phyloP scores from a whole-genome alignment of 2,329 filamentous ascomycete species.

The Sclerotinia glacialis region DNA sequence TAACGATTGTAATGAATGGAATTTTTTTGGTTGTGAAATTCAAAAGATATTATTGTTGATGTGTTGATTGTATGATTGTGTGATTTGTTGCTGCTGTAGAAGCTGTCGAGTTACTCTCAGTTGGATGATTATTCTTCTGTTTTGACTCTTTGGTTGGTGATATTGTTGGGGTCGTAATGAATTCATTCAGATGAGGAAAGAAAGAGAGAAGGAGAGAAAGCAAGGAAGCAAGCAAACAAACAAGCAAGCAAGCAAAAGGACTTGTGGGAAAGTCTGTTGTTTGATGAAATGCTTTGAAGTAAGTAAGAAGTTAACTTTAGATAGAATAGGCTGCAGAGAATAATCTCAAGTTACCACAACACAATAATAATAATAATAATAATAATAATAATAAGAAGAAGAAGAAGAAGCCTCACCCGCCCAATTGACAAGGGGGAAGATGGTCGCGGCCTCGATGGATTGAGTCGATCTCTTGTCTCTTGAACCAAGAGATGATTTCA shows the following conservation, averaged over 20 bases:
- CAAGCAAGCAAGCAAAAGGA: neutral
- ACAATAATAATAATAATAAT: too few species aligned
- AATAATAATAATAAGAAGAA: too few species aligned
- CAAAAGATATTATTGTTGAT: neutral
- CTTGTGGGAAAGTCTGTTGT: neutral
- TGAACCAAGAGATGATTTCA: neutral
- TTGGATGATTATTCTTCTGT: neutral
- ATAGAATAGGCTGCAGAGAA: neutral
- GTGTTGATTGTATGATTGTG: neutral
- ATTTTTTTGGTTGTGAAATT: neutral
- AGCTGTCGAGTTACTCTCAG: conserved; percentile 5
- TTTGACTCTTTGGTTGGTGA: neutral
- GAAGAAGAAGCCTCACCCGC: conserved; percentile 1
- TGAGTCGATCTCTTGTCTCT: conserved; percentile 2
- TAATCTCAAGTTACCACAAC: neutral
- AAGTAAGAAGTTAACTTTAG: neutral
- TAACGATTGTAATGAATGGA: conserved; percentile 1
- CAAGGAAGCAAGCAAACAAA: neutral
- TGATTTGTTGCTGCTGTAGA: conserved; percentile 12
- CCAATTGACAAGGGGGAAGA: neutral
- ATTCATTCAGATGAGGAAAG: neutral
- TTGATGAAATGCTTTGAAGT: neutral
- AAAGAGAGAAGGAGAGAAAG: neutral
- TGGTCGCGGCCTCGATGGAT: conserved; percentile 3
- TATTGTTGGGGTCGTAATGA: neutral